Base-by-base conservation (phyloP, 139 green algal genomes). In the Marvania coccoides region DNA sequence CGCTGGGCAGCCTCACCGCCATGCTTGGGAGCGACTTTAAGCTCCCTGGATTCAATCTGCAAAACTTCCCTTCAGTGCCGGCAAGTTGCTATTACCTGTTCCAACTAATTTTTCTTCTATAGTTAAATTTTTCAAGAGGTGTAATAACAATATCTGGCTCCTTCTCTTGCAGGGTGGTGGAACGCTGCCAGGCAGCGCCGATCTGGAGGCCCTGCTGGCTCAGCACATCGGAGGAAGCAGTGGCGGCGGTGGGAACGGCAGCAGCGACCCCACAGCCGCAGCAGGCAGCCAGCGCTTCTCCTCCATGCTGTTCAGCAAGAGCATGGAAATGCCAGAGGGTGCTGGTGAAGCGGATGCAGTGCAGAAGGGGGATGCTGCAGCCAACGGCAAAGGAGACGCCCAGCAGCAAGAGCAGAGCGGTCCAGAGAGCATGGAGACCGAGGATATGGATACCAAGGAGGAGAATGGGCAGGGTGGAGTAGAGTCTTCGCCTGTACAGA, bases 381-480 rank as follows among this genome's bases (percentile, higher is more conserved):
- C 63, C 19, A 7, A 40, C 34, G 2, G 29, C 65, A 31, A 14
- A 42, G 38, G 36, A 35, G 23, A 57, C 37, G 30, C 31, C 58
- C 2, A 35, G 31, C 34, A 78, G 62, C 63, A 9, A 9, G 12
- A 9, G 19, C 9, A 59, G 12, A 68, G 46, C 23, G 81, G 81
- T 10, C 63, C 84, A 40, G 72, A 88, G 36, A 82, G 59, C 62
- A 88, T 88, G 81, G 71, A 83, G 61, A 78, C 66, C 9, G 12
- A 59, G 9, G 12, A 8, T 12, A 9, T 59, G 48, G 9, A 59
- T 12, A 12, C 9, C 9, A 12, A 8, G 48, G 12, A 23, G 9
- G 9, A 12, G 9, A 12, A 8, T 28, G 12, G 10, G 12, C 12
- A 12, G 12, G 9, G 9, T 28, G 19, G 19, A 19, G 19, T 51